Percentiles rank a stretch among this genome's conserved stretches.
phyloP scores from a whole-genome alignment of 176 grass and related monocot species.

The Triticum dicoccoides region DNA sequence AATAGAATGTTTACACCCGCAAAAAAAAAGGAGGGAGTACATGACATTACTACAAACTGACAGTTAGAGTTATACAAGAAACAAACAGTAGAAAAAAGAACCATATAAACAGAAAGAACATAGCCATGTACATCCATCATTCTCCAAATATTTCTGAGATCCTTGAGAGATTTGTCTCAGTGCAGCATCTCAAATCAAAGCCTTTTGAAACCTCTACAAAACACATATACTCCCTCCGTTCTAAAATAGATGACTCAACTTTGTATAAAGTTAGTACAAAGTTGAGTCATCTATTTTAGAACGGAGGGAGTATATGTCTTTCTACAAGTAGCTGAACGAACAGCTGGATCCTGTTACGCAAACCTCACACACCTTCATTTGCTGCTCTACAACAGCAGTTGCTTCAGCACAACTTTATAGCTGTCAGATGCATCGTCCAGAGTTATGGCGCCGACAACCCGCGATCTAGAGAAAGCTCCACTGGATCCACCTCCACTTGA shows the following conservation, averaged over 20 bases:
- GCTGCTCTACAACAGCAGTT: not conserved
- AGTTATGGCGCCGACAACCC: not conserved
- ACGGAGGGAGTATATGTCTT: not conserved
- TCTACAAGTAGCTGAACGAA: not conserved
- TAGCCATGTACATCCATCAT: not conserved
- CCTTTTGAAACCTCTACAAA: not conserved
- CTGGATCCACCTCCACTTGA: not conserved
- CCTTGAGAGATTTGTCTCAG: not conserved
- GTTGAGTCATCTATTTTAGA: no score
- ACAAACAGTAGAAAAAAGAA: not conserved
- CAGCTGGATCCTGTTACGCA: not conserved
- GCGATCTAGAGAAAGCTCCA: not conserved
- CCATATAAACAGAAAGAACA: not conserved
- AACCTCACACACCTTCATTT: not conserved
- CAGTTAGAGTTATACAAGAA: not conserved
- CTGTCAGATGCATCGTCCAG: not conserved
- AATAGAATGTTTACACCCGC: no score
- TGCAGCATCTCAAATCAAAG: not conserved
- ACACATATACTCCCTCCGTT: not conserved
- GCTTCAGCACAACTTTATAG: not conserved
- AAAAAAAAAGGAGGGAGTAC: no score
- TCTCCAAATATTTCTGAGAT: not conserved
- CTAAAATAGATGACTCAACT: no score
- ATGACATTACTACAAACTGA: not conserved
- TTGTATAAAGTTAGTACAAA: no score